Conservation (phyloP, 2,329 filamentous ascomycete genomes). For the Epichloe gansuensis region DNA sequence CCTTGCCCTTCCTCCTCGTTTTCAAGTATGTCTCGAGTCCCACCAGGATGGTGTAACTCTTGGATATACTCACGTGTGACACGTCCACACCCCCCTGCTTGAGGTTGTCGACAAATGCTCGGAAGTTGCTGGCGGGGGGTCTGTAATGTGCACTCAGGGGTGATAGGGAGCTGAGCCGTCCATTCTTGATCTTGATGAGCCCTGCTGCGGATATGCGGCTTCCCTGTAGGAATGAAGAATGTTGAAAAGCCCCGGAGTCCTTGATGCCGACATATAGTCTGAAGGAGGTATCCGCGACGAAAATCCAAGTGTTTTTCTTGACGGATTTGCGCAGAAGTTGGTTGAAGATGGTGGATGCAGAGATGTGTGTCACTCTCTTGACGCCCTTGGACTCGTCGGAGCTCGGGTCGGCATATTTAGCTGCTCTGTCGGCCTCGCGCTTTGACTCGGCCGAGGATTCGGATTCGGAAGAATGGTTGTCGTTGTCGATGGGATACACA, state of each 20-base stretch:
- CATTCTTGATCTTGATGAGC: constrained; percentile 72
- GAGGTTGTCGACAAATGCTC: constrained; percentile 63
- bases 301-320: constrained; percentile 87
- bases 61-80: constrained; percentile 62
- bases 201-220: constrained; percentile 72
- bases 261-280: constrained; percentile 86
- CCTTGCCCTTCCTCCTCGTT: constrained; percentile 52
- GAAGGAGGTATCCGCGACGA: constrained; percentile 76
- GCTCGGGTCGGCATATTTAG: constrained; percentile 52
- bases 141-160: constrained; percentile 71
- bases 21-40: constrained; percentile 71
- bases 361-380: constrained; percentile 47
- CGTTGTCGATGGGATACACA: constrained; percentile 6
- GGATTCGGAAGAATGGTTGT: constrained; percentile 16
- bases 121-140: constrained; percentile 76
- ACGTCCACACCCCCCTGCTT: constrained; percentile 66
- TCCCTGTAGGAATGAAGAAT: constrained; percentile 79
- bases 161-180: constrained; percentile 59
- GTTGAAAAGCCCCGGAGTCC: constrained; percentile 75
- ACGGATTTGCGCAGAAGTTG: constrained; percentile 66
- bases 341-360: constrained; percentile 61
- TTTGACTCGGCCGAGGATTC: constrained; percentile 29
- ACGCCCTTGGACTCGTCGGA: constrained; percentile 47
- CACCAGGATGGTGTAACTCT: constrained; percentile 69
- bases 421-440: constrained; percentile 46